Evolutionary conservation across 306 rosid species (phyloP).

Genomic region (Pyrus pyrifolia): DNA sequence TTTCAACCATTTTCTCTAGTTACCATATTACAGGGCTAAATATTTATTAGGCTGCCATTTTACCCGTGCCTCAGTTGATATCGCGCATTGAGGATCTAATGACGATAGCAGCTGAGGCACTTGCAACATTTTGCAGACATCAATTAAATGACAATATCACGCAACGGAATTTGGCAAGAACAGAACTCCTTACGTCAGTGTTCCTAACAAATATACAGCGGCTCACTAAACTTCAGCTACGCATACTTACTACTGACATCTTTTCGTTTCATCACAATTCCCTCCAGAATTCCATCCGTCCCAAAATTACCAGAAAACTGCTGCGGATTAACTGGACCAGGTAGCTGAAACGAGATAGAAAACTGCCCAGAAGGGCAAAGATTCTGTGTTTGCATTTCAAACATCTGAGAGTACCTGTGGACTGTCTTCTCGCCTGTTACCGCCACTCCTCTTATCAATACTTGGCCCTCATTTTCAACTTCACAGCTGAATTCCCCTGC

Average conservation of each 20-base stretch:
- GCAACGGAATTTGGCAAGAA: neutral
- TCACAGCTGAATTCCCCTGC: constrained; percentile 38
- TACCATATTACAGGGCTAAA: too few relatives aligned
- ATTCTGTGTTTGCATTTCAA: constrained; percentile 37
- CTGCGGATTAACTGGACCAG: constrained; percentile 31
- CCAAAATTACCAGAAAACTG: constrained; percentile 32
- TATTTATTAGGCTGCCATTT: too few relatives aligned
- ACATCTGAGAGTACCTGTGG: constrained; percentile 27
- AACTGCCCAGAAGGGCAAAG: constrained; percentile 36
- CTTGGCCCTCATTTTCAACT: constrained; percentile 28
- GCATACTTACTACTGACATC: neutral
- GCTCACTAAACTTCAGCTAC: neutral
- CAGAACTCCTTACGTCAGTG: neutral
- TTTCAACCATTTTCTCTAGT: too few relatives aligned
- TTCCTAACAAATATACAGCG: neutral
- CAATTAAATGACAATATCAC: neutral
- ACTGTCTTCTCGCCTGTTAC: constrained; percentile 33
- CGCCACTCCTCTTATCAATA: constrained; percentile 30
- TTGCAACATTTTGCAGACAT: neutral
- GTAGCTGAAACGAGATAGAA: constrained; percentile 36
- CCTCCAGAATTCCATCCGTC: constrained; percentile 35
- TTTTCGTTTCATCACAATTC: constrained; percentile 25
- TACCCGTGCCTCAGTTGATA: too few relatives aligned
- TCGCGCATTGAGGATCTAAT: neutral
- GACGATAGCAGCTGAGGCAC: neutral